Evolutionary conservation across 75 land plant genomes (phyloP), one percentile per base, ranked within the genome.

Genomic region (Larix kaempferi): DNA sequence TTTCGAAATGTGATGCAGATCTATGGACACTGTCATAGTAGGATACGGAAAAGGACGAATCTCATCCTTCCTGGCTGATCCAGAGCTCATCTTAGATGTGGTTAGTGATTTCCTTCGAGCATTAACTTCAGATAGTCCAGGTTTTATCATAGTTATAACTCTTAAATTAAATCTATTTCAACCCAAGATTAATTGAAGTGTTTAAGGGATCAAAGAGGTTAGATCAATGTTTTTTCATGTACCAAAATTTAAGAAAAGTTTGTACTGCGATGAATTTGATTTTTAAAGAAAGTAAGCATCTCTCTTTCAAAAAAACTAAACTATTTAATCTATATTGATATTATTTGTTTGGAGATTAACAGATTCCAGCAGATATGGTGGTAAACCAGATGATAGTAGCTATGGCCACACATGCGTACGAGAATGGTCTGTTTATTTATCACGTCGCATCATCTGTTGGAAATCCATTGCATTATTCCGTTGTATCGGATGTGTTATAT

Each of bases 291-390:
- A n/a, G n/a, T n/a, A n/a, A n/a, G n/a, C n/a, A n/a, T n/a, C n/a
- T n/a, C n/a, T n/a, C n/a, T n/a, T n/a, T n/a, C n/a, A n/a, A n/a
- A n/a, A n/a, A n/a, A n/a, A n/a, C n/a, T n/a, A n/a, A n/a, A n/a
- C n/a, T n/a, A n/a, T n/a, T n/a, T n/a, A n/a, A n/a, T n/a, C n/a
- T n/a, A n/a, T n/a, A n/a, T 57, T 17, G 59, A 57, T 17, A 12
- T 17, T 17, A 57, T 17, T 17, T 29, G 7, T 26, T 65, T 26
- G 52, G 11, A 3, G 41, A 3, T 39, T 79, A 14, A 62, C 80
- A 93, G 96, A 80, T 93, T 10, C 92, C 95, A 39, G 92, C 83
- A 29, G 95, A 93, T 77, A 83, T 90, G 91, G 95, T 90, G 16
- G 92, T 82, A 23, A 93, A 93, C 78, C 80, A 89, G 2, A 84